Conservation (phyloP, 306 rosid genomes). For the Ammopiptanthus mongolicus region DNA sequence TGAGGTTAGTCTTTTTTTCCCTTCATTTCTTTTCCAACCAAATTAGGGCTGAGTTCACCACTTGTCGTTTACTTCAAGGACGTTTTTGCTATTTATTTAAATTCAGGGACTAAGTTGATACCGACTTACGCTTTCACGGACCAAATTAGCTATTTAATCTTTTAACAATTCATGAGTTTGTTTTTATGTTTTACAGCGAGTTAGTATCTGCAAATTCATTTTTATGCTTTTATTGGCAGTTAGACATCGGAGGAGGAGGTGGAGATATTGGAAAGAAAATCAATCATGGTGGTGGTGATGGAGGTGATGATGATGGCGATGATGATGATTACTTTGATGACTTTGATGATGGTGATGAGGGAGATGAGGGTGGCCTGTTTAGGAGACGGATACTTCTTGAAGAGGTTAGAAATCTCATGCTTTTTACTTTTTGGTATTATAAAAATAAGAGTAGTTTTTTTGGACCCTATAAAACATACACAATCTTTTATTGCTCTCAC, state of each 20-base stretch:
- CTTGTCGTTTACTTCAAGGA: no score
- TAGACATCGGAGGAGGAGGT: conserved; percentile 88
- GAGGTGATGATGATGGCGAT: conserved; percentile 89
- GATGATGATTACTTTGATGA: conserved; percentile 98
- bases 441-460: no score
- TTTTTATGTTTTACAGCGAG: not conserved
- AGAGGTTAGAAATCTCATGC: conserved; percentile 56
- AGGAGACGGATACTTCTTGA: conserved; percentile 80
- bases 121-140: no score
- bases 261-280: conserved; percentile 88
- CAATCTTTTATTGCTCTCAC: conserved; percentile 8
- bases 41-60: no score
- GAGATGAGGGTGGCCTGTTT: conserved; percentile 94
- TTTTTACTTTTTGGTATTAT: not conserved
- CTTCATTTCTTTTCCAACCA: not conserved
- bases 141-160: no score
- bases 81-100: no score
- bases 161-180: not conserved
- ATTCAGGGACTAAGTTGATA: no score
- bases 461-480: not conserved
- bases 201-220: conserved; percentile 1
- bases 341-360: conserved; percentile 95
- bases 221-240: conserved; percentile 38
- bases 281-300: conserved; percentile 94
- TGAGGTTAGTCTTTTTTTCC: conserved; percentile 42